Percentiles rank a stretch among this genome's conserved stretches.
phyloP scores from a whole-genome alignment of 345 rosid genomes.

The Populus nigra region DNA sequence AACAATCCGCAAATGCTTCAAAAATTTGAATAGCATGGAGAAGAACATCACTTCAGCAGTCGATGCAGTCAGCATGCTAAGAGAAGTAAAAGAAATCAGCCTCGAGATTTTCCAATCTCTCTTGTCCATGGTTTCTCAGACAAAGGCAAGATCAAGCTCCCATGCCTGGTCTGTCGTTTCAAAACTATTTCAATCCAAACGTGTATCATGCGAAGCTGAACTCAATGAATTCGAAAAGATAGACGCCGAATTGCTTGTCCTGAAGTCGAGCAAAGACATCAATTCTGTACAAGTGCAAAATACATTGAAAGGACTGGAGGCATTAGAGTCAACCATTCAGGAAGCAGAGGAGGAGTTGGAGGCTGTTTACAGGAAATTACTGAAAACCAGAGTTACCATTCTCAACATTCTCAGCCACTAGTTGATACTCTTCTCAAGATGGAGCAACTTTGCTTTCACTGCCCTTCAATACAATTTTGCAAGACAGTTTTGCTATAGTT shows the following conservation, averaged over 20 bases:
- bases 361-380: neutral
- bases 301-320: neutral
- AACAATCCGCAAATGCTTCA: neutral
- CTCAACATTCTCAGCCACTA: neutral
- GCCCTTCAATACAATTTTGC: neutral
- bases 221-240: neutral
- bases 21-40: neutral
- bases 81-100: neutral
- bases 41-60: neutral
- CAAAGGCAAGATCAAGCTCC: neutral
- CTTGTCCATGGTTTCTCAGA: neutral
- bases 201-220: neutral
- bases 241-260: neutral
- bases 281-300: neutral
- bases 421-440: neutral
- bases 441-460: neutral
- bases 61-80: neutral
- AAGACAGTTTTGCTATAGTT: neutral
- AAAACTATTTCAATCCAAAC: neutral
- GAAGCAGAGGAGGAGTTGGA: slow-evolving; percentile 1
- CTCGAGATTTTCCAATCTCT: neutral
- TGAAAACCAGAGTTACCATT: slow-evolving; percentile 6
- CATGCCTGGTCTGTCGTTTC: neutral
- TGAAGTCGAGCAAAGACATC: slow-evolving; percentile 2
- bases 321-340: neutral